phyloP scores from a whole-genome alignment of 192 early-diverging fungal species.

The Backusella circina region DNA sequence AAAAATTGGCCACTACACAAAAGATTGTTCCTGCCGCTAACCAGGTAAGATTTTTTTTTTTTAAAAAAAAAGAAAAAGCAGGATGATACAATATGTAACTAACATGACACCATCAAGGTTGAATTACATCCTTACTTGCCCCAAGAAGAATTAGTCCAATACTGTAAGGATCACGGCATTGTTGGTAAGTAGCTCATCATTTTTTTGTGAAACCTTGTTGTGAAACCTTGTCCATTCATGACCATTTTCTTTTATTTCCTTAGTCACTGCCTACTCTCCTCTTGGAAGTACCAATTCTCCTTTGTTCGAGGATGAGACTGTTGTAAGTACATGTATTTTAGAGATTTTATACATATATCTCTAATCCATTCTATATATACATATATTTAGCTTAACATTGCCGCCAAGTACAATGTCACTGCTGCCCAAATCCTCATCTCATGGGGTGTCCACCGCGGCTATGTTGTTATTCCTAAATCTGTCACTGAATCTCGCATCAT shows the following conservation, averaged over 20 bases:
- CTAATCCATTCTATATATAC: no score
- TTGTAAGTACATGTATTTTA: conserved; percentile 20
- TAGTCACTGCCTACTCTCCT: conserved; percentile 78
- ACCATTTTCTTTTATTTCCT: neutral
- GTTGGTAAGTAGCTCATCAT: conserved; percentile 47
- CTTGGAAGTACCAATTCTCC: conserved; percentile 49
- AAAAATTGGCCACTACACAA: conserved; percentile 15
- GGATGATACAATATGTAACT: neutral
- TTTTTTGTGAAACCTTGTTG: neutral
- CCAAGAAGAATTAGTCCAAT: conserved; percentile 53
- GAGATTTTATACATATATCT: no score
- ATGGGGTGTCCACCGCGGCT: conserved; percentile 75
- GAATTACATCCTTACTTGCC: conserved; percentile 11
- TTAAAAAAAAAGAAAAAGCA: neutral
- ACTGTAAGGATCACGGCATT: conserved; percentile 51
- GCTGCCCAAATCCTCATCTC: conserved; percentile 75
- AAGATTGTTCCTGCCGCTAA: conserved; percentile 44
- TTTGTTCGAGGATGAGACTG: conserved; percentile 13
- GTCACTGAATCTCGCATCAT: conserved; percentile 44
- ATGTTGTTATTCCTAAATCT: conserved; percentile 80
- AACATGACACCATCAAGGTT: conserved; percentile 50
- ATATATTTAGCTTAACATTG: conserved; percentile 41
- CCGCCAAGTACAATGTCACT: conserved; percentile 59
- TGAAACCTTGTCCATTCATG: neutral
- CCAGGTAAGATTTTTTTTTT: conserved; percentile 33